Base-by-base conservation (phyloP, 345 rosid genomes). In the Gossypium stocksii region DNA sequence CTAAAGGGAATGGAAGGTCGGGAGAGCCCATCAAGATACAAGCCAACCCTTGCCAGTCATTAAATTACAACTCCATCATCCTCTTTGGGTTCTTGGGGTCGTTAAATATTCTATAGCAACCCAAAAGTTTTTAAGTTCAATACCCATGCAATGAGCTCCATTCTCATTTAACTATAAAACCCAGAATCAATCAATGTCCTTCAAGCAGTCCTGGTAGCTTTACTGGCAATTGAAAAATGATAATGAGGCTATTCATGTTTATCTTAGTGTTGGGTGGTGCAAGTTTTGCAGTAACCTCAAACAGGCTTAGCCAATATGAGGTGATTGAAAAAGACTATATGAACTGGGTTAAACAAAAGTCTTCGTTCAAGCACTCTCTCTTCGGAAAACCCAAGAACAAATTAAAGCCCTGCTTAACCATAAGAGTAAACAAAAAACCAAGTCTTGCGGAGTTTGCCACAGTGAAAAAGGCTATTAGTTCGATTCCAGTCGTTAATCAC, bases 381-480 rank as follows among this genome's bases (percentile, higher is more conserved):
- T 60, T 59, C 16, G 25, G 41, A 10, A 72, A 60, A 54, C 93
- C 94, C 3, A 91, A 93, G 85, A 94, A 94, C 82, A 91, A 91
- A 84, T 81, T 92, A 71, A 87, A 85, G 80, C 91, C 98, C 68
- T 89, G 97, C 1, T 86, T 77, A 54, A 86, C 87, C 45, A 82
- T 91, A 56, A 79, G 80, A n/a, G 94, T 94, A 8, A 84, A 83
- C 45, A 86, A 85, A 77, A 87, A 90, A 52, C 91, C 79, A 1
- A 84, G 83, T 5, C 57, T 75, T 41, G 98, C 93, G 3, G 93
- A 92, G 82, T 94, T 89, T 80, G 87, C 91, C 44, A 81, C 86
- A 34, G 91, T 94, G 76, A 95, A 92, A 85, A 93, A 86, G 34
- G 98, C 98, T 70, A 77, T 92, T 70, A 91, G 90, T 80, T 91